A percentile compares a stretch with the other conserved stretches of the same genome.
Evolutionary conservation across 73 alveolate species (phyloP).

Genomic region (Paramecium tetraurelia): DNA sequence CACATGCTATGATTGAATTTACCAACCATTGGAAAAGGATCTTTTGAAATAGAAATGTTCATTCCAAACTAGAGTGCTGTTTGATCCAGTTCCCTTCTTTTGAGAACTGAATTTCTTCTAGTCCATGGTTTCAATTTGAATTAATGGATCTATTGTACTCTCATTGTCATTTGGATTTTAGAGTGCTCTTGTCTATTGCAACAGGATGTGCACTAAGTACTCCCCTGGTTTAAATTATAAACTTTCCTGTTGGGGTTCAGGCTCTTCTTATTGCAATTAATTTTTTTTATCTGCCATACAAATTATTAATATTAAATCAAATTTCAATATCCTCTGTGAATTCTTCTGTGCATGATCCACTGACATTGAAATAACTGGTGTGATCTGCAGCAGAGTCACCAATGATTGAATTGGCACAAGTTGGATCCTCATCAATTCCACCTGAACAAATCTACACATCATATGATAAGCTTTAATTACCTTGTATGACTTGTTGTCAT

Average conservation of each 20-base stretch:
- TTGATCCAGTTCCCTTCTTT: constrained; percentile 73
- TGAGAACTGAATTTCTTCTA: constrained; percentile 72
- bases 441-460: neutral
- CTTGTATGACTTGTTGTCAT: constrained; percentile 1
- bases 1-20: constrained; percentile 68
- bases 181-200: constrained; percentile 72
- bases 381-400: constrained; percentile 38
- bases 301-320: neutral
- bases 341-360: neutral
- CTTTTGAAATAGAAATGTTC: constrained; percentile 84
- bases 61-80: constrained; percentile 68
- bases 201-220: constrained; percentile 61
- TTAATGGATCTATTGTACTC: constrained; percentile 84
- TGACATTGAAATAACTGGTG: neutral
- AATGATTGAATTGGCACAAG: neutral
- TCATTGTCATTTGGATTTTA: constrained; percentile 45
- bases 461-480: neutral
- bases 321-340: neutral
- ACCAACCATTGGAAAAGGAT: constrained; percentile 17
- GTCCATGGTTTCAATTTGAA: constrained; percentile 63
- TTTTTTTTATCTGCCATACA: constrained; percentile 24
- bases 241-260: neutral
- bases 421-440: constrained; percentile 11
- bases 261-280: neutral
- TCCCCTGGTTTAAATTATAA: constrained; percentile 52